These are phyloP conservation scores for Astrothelium subdiscretum DNA, from an alignment of 495 filamentous ascomycete genomes.

Conservation along the genomic window DNA sequence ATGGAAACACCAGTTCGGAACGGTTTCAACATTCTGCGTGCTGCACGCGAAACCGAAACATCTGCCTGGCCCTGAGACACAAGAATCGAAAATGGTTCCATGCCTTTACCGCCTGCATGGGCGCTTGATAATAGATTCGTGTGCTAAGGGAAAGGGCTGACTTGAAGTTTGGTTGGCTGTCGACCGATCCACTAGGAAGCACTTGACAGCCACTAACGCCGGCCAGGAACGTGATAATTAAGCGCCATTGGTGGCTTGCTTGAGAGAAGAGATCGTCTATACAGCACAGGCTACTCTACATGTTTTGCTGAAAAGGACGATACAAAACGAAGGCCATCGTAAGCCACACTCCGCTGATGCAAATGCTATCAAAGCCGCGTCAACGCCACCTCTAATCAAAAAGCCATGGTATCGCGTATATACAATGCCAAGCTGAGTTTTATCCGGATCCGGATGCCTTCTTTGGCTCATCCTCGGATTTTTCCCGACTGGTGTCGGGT, in stretches of 20 bases:
- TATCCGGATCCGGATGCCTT: slow-evolving; percentile 46
- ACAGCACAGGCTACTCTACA: not conserved
- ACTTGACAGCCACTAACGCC: not conserved
- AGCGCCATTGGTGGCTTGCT: not conserved
- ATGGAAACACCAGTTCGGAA: not conserved
- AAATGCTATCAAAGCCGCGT: not conserved
- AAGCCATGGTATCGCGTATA: not conserved
- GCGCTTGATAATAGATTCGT: not conserved
- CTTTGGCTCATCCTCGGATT: slow-evolving; percentile 40
- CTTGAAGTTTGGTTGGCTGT: not conserved
- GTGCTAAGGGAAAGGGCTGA: not conserved
- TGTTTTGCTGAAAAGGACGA: not conserved
- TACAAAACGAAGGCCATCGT: not conserved
- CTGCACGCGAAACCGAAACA: not conserved
- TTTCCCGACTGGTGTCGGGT: slow-evolving; percentile 20
- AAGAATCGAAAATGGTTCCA: not conserved
- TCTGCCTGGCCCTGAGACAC: not conserved
- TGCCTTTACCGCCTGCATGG: not conserved
- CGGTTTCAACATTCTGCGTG: not conserved
- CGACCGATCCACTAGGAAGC: not conserved
- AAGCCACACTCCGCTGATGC: not conserved
- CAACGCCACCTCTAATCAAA: not conserved
- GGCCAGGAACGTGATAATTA: not conserved
- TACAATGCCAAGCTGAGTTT: not conserved
- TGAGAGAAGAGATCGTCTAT: not conserved